Conservation (phyloP, 176 grass and related monocot genomes). For the Alopecurus myosuroides region DNA sequence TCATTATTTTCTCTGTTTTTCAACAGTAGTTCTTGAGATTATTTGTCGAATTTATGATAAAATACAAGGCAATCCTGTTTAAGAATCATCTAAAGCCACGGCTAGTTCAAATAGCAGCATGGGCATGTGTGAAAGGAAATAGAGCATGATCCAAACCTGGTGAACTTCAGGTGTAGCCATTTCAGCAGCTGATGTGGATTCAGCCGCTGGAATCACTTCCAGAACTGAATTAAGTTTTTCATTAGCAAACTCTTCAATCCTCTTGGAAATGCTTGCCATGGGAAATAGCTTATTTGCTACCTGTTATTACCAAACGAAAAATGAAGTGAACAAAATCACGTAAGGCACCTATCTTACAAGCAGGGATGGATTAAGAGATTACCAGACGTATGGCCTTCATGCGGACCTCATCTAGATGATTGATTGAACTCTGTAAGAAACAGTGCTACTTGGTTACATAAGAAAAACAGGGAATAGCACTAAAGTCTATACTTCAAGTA, state of each 20-base stretch:
- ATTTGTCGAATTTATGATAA: neutral
- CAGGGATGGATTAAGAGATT: constrained; percentile 20
- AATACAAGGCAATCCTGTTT: neutral
- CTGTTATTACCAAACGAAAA: constrained; percentile 41
- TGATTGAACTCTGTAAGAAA: constrained; percentile 70
- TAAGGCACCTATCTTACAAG: neutral
- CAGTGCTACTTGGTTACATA: constrained; percentile 29
- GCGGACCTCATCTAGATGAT: constrained; percentile 79
- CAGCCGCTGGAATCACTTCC: constrained; percentile 40
- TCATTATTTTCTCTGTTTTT: neutral
- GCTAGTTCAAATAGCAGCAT: constrained; percentile 11
- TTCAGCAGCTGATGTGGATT: constrained; percentile 30
- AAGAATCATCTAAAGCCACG: neutral
- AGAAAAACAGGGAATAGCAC: neutral
- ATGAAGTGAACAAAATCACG: constrained; percentile 17
- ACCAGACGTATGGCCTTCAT: constrained; percentile 99
- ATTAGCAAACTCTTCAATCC: constrained; percentile 83
- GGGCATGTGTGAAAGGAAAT: constrained; percentile 12
- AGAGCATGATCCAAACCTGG: constrained; percentile 43
- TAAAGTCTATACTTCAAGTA: constrained; percentile 22
- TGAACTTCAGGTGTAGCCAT: constrained; percentile 29
- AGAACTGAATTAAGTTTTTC: constrained; percentile 79
- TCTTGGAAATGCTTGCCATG: constrained; percentile 77
- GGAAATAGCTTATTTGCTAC: constrained; percentile 97
- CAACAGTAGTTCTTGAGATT: neutral